Conservation (phyloP, 352 stramenopile species). For the Globisporangium abappressorium region DNA sequence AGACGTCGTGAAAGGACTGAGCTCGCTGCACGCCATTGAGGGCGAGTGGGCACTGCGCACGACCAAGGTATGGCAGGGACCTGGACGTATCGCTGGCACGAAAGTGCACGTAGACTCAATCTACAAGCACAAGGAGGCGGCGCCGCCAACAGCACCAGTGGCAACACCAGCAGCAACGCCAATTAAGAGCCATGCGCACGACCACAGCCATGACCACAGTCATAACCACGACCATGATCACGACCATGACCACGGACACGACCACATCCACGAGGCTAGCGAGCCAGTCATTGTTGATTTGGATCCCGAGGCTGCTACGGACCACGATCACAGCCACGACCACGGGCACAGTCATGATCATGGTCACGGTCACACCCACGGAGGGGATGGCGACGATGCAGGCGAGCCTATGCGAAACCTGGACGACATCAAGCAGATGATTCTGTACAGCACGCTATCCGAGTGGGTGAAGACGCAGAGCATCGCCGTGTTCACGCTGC, state of each 20-base stretch:
- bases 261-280: neutral
- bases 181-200: neutral
- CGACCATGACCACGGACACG: neutral
- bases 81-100: constrained; percentile 86
- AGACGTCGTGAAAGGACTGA: constrained; percentile 51
- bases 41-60: constrained; percentile 86
- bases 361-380: constrained; percentile 40
- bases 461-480: constrained; percentile 87
- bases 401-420: constrained; percentile 90
- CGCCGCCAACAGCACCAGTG: constrained; percentile 17
- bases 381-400: constrained; percentile 23
- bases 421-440: constrained; percentile 83
- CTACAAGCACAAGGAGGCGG: constrained; percentile 72
- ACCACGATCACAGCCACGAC: constrained; percentile 11
- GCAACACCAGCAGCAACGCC: neutral
- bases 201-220: neutral
- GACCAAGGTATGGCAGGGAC: constrained; percentile 75
- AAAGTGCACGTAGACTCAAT: constrained; percentile 88
- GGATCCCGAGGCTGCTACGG: neutral
- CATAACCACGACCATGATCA: neutral
- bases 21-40: constrained; percentile 57
- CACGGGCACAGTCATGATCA: constrained; percentile 25
- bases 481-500: constrained; percentile 87
- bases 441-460: constrained; percentile 81
- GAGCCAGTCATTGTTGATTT: neutral